Conservation (phyloP, 2,329 filamentous ascomycete genomes). For the Ascochyta viciae-villosae region DNA sequence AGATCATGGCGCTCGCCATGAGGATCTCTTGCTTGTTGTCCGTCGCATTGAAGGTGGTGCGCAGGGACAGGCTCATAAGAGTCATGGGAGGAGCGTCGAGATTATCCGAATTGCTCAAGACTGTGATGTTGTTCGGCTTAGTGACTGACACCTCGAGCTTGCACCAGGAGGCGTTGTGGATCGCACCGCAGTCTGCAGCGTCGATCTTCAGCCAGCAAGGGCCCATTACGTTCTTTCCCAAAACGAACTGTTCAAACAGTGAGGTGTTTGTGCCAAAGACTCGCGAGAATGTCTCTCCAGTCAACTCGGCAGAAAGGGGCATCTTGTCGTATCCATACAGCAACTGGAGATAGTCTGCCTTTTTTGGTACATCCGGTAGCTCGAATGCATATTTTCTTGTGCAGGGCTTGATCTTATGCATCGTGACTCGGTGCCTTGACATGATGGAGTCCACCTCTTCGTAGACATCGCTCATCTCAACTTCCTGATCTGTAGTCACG, state of each 20-base stretch:
- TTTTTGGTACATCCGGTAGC: conserved; percentile 82
- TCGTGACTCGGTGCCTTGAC: conserved; percentile 81
- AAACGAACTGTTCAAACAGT: conserved; percentile 95
- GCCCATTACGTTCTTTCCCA: conserved; percentile 99
- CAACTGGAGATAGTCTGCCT: conserved; percentile 92
- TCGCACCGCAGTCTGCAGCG: conserved; percentile 78
- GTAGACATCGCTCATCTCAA: conserved; percentile 89
- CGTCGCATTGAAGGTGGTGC: conserved; percentile 86
- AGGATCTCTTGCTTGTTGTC: conserved; percentile 97
- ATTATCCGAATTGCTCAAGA: conserved; percentile 78
- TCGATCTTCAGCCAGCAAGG: conserved; percentile 96
- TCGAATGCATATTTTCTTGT: conserved; percentile 96
- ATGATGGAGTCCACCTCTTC: conserved; percentile 87
- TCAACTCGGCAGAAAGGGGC: conserved; percentile 71
- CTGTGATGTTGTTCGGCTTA: conserved; percentile 77
- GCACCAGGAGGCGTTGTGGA: conserved; percentile 96
- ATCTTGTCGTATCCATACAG: conserved; percentile 92
- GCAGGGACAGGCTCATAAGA: conserved; percentile 91
- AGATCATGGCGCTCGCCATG: conserved; percentile 88
- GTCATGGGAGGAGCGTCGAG: conserved; percentile 86
- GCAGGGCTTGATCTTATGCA: conserved; percentile 93
- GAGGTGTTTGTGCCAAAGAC: conserved; percentile 94
- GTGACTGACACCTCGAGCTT: conserved; percentile 88
- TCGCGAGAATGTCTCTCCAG: conserved; percentile 89
- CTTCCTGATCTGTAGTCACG: conserved; percentile 74